Conservation (phyloP, 2,329 filamentous ascomycete genomes). For the Macroventuria anomochaeta region DNA sequence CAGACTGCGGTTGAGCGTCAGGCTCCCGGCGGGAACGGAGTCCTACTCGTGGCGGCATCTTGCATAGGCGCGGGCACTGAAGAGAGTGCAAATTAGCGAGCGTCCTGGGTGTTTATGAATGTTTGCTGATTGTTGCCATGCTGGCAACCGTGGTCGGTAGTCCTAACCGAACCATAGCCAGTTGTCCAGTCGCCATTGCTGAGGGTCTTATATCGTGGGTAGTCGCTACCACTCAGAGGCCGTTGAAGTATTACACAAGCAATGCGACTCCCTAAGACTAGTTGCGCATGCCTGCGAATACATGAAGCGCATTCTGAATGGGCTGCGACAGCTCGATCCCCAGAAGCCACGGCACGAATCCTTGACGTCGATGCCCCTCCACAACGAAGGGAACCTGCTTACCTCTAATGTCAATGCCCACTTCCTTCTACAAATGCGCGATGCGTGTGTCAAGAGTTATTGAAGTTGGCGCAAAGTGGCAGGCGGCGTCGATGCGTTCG, state of each 20-base stretch:
- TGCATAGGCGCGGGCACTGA: constrained; percentile 26
- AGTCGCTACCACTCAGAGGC: constrained; percentile 2
- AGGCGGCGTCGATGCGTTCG: constrained; percentile 18
- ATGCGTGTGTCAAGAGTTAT: constrained; percentile 8
- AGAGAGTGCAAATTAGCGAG: constrained; percentile 25
- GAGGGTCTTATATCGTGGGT: constrained; percentile 1
- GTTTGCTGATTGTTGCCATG: constrained; percentile 21
- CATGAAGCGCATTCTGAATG: background rate
- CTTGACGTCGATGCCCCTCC: constrained; percentile 13
- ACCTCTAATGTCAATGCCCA: constrained; percentile 4
- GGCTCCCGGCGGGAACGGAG: constrained; percentile 41
- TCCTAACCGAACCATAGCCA: constrained; percentile 10
- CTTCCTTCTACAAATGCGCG: constrained; percentile 4
- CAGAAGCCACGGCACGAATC: constrained; percentile 5
- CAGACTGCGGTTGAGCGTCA: constrained; percentile 44
- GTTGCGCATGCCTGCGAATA: background rate
- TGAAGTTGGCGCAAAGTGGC: constrained; percentile 18
- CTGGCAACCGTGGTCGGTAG: constrained; percentile 9
- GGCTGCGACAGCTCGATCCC: constrained; percentile 1
- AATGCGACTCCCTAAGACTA: constrained; percentile 1
- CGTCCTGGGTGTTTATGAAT: constrained; percentile 15
- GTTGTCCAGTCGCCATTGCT: constrained; percentile 14
- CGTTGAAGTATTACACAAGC: background rate
- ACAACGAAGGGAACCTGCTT: constrained; percentile 9
- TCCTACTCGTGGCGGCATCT: constrained; percentile 40